Base-by-base conservation (phyloP, 179 eudicot species). In the Beta macrorhiza region DNA sequence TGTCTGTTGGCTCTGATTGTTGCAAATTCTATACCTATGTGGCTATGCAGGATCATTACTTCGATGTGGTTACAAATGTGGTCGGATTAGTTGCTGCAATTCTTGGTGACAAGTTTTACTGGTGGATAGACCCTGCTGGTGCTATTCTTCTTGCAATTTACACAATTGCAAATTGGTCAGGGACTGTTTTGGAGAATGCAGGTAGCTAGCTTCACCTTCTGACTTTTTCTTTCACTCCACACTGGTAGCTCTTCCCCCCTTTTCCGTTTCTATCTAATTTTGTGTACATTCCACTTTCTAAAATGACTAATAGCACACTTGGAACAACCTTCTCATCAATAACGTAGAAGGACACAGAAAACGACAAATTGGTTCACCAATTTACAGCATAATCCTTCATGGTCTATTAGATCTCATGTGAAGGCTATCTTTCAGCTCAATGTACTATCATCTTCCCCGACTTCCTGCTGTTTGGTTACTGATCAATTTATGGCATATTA, bases 101-200 rank as follows among this genome's bases (percentile, higher is more conserved):
- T 85, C 92, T 94, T 77, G 99, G 97, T 44, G 98, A 97, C 76
- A 86, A 81, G 80, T 87, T 91, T 73, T 82, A 76, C 73, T 97
- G 99, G 99, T 92, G 98, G 98, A 89, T 97, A 78, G 99, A 97
- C 83, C 99, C 99, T 72, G 78, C 76, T 62, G 99, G 99, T 22
- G 99, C 98, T 62, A 84, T 96, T 72, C 45, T 87, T 74, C 97
- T 96, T 67, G 90, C 88, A 4, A 51, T 85, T 37, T 85, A 85
- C 79, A 97, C 98, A 0, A 97, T 97, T 69, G 42, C 72, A 49
- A 91, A 91, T 68, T 97, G 98, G 98, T 90, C 97, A 4, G 89
- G 93, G 78, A 91, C 99, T 77, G 99, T 97, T 63, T 45, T 92
- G 20, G 99, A 97, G 83, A 97, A 97, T 88, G 99, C 97, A 85